These are phyloP conservation scores for Cicer judaicum DNA, from an alignment of 306 rosid species.

Conservation along the genomic window DNA sequence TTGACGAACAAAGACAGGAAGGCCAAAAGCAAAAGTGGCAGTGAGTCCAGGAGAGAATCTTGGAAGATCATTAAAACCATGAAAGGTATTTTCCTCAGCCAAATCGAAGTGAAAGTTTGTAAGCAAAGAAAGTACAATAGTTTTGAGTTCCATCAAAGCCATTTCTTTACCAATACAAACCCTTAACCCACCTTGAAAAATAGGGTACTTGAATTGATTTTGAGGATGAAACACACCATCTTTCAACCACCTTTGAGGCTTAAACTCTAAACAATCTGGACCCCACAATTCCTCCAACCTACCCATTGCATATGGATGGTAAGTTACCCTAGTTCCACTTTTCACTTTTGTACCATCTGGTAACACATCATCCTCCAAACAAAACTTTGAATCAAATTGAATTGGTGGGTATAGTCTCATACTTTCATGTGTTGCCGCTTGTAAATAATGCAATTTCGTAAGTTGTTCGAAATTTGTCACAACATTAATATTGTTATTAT, in stretches of 20 bases:
- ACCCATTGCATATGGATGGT: slow-evolving; percentile 90
- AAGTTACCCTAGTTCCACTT: slow-evolving; percentile 85
- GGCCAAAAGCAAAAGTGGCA: slow-evolving; percentile 69
- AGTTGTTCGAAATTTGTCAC: slow-evolving; percentile 52
- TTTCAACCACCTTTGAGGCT: slow-evolving; percentile 77
- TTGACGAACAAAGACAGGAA: slow-evolving; percentile 58
- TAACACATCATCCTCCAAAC: slow-evolving; percentile 66
- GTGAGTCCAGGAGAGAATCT: slow-evolving; percentile 88
- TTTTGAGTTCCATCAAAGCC: slow-evolving; percentile 74
- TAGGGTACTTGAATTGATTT: slow-evolving; percentile 64
- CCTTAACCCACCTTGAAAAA: slow-evolving; percentile 82
- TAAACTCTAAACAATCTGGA: slow-evolving; percentile 62
- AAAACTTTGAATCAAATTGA: slow-evolving; percentile 81
- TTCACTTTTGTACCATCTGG: slow-evolving; percentile 70
- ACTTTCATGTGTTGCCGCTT: slow-evolving; percentile 68
- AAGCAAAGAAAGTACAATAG: slow-evolving; percentile 60
- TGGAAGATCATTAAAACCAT: slow-evolving; percentile 43
- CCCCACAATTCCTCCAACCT: slow-evolving; percentile 78
- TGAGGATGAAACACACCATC: slow-evolving; percentile 50
- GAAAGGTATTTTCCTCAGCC: background rate
- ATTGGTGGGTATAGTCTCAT: slow-evolving; percentile 86
- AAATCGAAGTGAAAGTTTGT: slow-evolving; percentile 52
- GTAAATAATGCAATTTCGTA: slow-evolving; percentile 61
- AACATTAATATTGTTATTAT: background rate
- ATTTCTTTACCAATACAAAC: slow-evolving; percentile 85